Percentiles rank a stretch among this genome's conserved stretches.
These are phyloP conservation scores for Psilocybe cyanescens DNA, from an alignment of 768 basidiomycete genomes.

Conservation along the genomic window DNA sequence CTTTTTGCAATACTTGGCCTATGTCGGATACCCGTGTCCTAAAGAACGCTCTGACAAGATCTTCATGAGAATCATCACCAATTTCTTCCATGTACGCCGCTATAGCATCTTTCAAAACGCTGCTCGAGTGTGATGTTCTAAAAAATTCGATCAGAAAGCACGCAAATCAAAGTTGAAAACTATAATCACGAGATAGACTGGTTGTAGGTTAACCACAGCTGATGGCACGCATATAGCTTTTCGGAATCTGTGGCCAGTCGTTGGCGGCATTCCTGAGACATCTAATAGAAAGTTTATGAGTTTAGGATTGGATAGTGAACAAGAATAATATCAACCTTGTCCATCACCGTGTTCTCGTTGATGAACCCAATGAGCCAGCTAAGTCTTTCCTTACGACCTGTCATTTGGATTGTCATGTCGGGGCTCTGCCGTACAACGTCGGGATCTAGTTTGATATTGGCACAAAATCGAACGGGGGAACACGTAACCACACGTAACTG, in stretches of 20 bases:
- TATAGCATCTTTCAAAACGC: slow-evolving; percentile 73
- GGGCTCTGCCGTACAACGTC: slow-evolving; percentile 75
- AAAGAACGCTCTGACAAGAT: slow-evolving; percentile 86
- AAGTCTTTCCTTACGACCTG: slow-evolving; percentile 72
- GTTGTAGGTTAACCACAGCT: slow-evolving; percentile 82
- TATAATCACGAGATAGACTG: slow-evolving; percentile 61
- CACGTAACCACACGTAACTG: neutral
- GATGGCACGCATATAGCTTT: slow-evolving; percentile 79
- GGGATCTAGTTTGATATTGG: slow-evolving; percentile 44
- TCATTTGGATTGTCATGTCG: slow-evolving; percentile 80
- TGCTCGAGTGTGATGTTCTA: slow-evolving; percentile 60
- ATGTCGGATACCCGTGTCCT: slow-evolving; percentile 67
- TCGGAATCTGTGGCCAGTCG: slow-evolving; percentile 82
- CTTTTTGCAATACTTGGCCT: slow-evolving; percentile 66
- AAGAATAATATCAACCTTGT: slow-evolving; percentile 53
- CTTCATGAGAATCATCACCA: slow-evolving; percentile 64
- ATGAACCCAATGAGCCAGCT: slow-evolving; percentile 90
- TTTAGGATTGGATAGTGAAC: neutral
- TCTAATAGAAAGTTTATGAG: slow-evolving; percentile 43
- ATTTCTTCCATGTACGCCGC: slow-evolving; percentile 66
- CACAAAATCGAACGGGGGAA: slow-evolving; percentile 10
- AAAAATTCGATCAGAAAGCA: neutral
- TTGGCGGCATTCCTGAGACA: slow-evolving; percentile 81
- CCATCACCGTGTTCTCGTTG: slow-evolving; percentile 80
- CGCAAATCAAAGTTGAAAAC: neutral